A percentile compares a stretch with the other conserved stretches of the same genome.
phyloP scores from a whole-genome alignment of 225 moss, liverwort and hornwort genomes.

The Neckera pumila region DNA sequence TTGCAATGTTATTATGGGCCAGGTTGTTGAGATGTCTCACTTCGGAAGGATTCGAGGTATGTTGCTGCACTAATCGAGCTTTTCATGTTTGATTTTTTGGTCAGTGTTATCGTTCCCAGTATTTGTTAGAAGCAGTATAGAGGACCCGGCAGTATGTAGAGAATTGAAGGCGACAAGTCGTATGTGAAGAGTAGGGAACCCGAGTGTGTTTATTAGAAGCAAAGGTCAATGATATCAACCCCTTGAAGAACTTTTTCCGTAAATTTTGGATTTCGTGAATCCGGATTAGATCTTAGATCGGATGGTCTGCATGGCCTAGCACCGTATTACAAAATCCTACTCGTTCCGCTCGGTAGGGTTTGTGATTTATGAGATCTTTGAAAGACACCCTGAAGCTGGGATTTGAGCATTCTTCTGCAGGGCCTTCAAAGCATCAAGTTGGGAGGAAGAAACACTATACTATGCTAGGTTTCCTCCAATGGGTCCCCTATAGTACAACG shows the following conservation, averaged over 20 bases:
- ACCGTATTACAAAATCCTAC: not conserved
- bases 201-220: not conserved
- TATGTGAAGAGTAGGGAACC: not conserved
- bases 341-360: not conserved
- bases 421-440: not conserved
- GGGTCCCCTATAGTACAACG: not conserved
- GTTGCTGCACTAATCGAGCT: not conserved
- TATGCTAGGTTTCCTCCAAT: not conserved
- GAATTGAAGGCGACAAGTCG: not conserved
- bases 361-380: not conserved
- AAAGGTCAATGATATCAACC: not conserved
- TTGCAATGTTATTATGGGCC: not conserved
- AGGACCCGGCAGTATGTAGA: not conserved
- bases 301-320: too few relatives aligned
- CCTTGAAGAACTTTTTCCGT: not conserved
- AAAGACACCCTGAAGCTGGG: not conserved
- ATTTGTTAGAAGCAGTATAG: not conserved
- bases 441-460: not conserved
- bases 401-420: not conserved
- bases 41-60: slow-evolving; percentile 86
- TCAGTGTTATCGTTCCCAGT: not conserved
- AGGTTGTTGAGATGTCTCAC: slow-evolving; percentile 95
- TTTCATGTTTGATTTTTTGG: not conserved
- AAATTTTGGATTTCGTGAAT: not conserved
- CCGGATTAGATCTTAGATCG: not conserved